phyloP scores from a whole-genome alignment of 192 early-diverging fungal genomes.

The Backusella tuberculispora region DNA sequence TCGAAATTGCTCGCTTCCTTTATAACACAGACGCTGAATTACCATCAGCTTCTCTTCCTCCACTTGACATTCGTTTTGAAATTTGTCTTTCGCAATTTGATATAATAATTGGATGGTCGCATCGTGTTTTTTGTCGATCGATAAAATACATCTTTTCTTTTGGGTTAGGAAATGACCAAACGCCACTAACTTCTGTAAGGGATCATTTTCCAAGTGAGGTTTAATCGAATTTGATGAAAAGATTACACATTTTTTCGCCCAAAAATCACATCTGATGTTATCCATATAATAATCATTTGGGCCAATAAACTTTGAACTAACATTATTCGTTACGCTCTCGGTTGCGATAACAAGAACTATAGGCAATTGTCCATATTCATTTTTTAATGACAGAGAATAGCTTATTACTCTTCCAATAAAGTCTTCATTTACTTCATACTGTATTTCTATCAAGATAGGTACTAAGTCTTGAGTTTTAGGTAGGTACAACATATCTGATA shows the following conservation, averaged over 20 bases:
- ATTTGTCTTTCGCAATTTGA: constrained; percentile 7
- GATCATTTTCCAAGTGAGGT: not conserved
- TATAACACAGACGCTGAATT: no score
- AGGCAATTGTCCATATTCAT: not conserved
- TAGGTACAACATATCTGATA: no score
- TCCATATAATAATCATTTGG: no score
- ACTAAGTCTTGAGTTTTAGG: no score
- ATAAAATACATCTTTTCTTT: not conserved
- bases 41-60: not conserved
- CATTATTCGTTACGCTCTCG: not conserved
- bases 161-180: not conserved
- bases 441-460: no score
- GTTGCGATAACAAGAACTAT: not conserved
- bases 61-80: not conserved
- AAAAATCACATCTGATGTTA: no score
- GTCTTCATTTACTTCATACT: no score
- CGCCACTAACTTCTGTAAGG: not conserved
- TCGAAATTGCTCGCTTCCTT: no score
- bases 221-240: not conserved
- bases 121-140: not conserved
- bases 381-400: not conserved
- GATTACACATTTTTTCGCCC: no score
- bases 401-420: not conserved
- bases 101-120: not conserved
- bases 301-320: no score